Conservation (phyloP, 306 rosid species). For the Casuarina cunninghamiana region DNA sequence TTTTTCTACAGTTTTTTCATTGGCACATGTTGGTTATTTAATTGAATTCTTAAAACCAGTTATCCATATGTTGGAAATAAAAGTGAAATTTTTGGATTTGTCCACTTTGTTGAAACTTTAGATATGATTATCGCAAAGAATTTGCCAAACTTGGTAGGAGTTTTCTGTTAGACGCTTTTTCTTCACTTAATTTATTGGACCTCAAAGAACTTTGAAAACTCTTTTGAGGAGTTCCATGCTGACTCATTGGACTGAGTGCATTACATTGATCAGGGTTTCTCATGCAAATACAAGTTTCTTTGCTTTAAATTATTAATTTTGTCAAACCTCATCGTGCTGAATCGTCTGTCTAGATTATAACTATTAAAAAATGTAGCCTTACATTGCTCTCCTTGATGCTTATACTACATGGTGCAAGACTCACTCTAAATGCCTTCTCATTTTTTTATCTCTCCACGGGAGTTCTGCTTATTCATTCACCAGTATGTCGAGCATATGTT, state of each 20-base stretch:
- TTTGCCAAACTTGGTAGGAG: neutral
- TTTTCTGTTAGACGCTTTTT: neutral
- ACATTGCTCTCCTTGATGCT: conserved; percentile 2
- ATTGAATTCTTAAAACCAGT: neutral
- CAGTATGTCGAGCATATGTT: neutral
- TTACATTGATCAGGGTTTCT: neutral
- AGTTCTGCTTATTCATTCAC: neutral
- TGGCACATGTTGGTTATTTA: neutral
- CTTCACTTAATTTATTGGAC: neutral
- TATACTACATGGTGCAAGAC: neutral
- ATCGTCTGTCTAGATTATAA: conserved; percentile 1
- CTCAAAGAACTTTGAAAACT: neutral
- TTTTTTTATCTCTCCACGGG: neutral
- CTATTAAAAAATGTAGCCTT: neutral
- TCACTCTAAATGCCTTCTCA: neutral
- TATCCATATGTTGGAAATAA: neutral
- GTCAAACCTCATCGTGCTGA: conserved; percentile 1
- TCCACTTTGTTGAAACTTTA: neutral
- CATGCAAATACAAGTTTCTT: neutral
- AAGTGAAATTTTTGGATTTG: neutral
- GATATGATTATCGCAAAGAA: neutral
- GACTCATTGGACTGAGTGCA: neutral
- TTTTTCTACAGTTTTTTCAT: neutral
- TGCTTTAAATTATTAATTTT: neutral
- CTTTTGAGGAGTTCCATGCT: neutral